Evolutionary conservation across 1,284 basidiomycete species (phyloP).

Genomic region (Papiliotrema fonsecae): DNA sequence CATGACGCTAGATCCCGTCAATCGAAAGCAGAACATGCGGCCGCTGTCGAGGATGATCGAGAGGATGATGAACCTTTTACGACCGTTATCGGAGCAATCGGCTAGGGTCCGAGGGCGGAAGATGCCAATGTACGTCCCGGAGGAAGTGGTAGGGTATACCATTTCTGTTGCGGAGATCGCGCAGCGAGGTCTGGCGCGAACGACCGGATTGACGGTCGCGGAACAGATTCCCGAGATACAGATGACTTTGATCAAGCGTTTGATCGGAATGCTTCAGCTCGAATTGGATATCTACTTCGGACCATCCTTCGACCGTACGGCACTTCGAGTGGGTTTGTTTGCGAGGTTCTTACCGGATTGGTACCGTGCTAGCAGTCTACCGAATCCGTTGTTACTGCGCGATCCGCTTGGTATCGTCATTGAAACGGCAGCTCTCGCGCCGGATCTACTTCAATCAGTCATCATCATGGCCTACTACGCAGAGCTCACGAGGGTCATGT

Average conservation of each 20-base stretch:
- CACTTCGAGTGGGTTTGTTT: constrained; percentile 73
- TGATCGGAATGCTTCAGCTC: constrained; percentile 59
- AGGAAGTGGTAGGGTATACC: constrained; percentile 86
- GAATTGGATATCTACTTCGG: constrained; percentile 46
- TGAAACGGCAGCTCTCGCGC: constrained; percentile 80
- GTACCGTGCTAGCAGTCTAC: constrained; percentile 69
- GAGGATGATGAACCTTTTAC: constrained; percentile 35
- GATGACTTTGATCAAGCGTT: constrained; percentile 67
- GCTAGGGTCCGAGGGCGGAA: constrained; percentile 42
- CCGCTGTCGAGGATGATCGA: constrained; percentile 39
- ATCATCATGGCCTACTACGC: constrained; percentile 82
- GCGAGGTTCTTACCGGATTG: constrained; percentile 83
- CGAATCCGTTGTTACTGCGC: constrained; percentile 71
- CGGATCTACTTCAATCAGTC: constrained; percentile 79
- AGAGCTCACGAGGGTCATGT: constrained; percentile 73
- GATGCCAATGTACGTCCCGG: constrained; percentile 68
- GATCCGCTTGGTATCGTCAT: constrained; percentile 83
- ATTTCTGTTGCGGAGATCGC: constrained; percentile 75
- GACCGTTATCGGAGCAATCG: constrained; percentile 43
- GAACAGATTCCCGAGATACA: constrained; percentile 74
- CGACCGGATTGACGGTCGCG: constrained; percentile 53
- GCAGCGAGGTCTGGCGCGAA: constrained; percentile 57
- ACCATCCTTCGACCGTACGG: constrained; percentile 57
- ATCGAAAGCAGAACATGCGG: constrained; percentile 25
- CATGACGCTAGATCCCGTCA: constrained; percentile 22